Evolutionary conservation across 2,329 filamentous ascomycete species (phyloP).

Genomic region (Trichoderma arundinaceum): DNA sequence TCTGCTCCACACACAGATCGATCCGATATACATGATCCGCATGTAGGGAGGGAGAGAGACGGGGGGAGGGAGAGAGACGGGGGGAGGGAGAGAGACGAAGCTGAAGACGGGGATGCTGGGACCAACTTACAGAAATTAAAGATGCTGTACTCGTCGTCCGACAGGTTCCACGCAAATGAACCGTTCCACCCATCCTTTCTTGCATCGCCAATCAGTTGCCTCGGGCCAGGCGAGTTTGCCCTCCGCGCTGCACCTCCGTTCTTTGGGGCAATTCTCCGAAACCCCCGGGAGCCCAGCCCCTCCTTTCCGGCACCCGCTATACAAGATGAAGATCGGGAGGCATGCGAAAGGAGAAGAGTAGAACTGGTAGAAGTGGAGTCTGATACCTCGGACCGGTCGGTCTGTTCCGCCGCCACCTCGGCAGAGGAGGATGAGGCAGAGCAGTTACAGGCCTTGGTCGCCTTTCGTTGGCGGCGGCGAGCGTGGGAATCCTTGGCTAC

Average conservation of each 20-base stretch:
- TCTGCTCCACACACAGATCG: too few species aligned
- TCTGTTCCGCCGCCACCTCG: not conserved
- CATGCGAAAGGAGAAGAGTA: not conserved
- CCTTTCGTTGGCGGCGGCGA: slow-evolving; percentile 24
- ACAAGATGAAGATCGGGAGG: not conserved
- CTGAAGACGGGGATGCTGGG: too few species aligned
- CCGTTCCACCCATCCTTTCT: slow-evolving; percentile 22
- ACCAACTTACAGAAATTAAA: slow-evolving; percentile 28
- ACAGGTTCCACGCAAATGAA: slow-evolving; percentile 24
- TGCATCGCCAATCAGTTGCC: slow-evolving; percentile 28
- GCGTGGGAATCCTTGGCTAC: slow-evolving; percentile 28
- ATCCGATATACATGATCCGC: too few species aligned
- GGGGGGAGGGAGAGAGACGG: too few species aligned
- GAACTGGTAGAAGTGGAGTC: slow-evolving; percentile 6
- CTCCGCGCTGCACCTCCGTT: not conserved
- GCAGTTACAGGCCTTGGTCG: not conserved
- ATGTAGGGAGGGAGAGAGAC: too few species aligned
- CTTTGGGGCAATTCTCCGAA: slow-evolving; percentile 29
- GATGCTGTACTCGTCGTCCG: slow-evolving; percentile 15
- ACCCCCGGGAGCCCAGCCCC: not conserved
- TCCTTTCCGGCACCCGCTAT: not conserved
- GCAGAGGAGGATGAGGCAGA: not conserved
- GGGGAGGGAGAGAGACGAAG: too few species aligned
- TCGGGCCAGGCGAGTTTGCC: slow-evolving; percentile 1
- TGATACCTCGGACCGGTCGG: slow-evolving; percentile 1